Base-by-base conservation (phyloP, 2,329 filamentous ascomycete species). In the Arthrobotrys iridis region DNA sequence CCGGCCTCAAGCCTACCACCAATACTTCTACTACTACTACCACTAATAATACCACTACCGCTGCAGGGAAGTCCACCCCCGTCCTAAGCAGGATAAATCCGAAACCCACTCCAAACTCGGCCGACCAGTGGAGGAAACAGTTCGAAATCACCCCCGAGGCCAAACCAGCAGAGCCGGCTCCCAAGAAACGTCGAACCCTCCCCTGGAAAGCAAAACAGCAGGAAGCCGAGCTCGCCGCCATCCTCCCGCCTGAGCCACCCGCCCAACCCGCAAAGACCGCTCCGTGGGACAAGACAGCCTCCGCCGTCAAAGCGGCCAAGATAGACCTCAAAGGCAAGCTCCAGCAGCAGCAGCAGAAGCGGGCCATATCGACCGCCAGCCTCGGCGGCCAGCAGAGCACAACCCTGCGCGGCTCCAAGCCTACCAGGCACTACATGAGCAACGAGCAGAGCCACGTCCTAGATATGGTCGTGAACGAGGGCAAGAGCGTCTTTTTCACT, bases 401-500 rank as follows among this genome's bases (percentile, higher is more conserved):
- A 5, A 48, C 28, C 6, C 24, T 33, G 8, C 63, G 63, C 13
- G 71, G 57, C 20, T 20, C 22, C 18, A 75, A 68, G 24, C 57
- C 71, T 13, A 75, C 71, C 3, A 57, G 43, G 40, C 50, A 75
- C 30, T 75, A 68, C 26, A 59, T 75, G 71, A 75, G 71, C 58
- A 26, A 24, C 4, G 95, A 99, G 81, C 95, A 99, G 82, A 87
- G 88, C 73, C 88, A 91, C 71, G 93, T 99, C 8, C 85, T 96
- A 68, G 89, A 93, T 48, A 85, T 97, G 18, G 94, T 99, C 7
- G 87, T 93, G 5, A 87, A 95, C 20, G 84, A 91, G 77, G 87
- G 87, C 72, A 90, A 93, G 81, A 98, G 94, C 79, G 93, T 97
- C 1, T 99, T 99, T 84, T 99, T 99, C 82, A 99, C 95, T 0